Conservation (phyloP, 1,284 basidiomycete species). For the Salmacisia buchloeana region DNA sequence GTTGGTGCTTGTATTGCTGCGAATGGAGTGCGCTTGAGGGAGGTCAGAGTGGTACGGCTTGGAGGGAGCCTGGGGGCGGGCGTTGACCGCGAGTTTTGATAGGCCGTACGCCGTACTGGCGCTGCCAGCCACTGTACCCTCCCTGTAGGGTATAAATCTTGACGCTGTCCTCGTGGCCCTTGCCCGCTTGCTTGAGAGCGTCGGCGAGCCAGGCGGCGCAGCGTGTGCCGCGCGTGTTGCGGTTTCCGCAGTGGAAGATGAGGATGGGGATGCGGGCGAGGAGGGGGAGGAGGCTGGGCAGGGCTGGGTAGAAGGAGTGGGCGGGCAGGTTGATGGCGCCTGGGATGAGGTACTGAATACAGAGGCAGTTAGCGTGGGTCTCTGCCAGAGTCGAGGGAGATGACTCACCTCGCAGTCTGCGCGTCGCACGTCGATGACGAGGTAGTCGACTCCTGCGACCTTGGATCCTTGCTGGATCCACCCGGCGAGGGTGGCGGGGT, state of each 20-base stretch:
- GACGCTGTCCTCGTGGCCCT: background rate
- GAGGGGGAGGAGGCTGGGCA: constrained; percentile 37
- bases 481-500: background rate
- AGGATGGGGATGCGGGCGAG: constrained; percentile 40
- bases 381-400: background rate
- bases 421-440: constrained; percentile 34
- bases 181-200: constrained; percentile 17
- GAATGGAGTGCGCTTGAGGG: background rate
- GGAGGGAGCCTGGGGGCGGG: background rate
- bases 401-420: constrained; percentile 32
- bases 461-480: constrained; percentile 21
- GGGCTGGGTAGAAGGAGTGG: constrained; percentile 47
- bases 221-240: constrained; percentile 36
- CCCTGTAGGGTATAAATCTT: background rate
- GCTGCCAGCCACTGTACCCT: constrained; percentile 1
- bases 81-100: background rate
- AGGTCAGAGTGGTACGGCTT: constrained; percentile 5
- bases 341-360: constrained; percentile 36
- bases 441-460: constrained; percentile 25
- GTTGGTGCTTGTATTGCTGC: background rate
- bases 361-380: background rate
- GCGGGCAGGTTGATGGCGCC: constrained; percentile 51
- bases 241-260: constrained; percentile 49
- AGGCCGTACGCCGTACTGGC: background rate
- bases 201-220: constrained; percentile 46